Conservation (phyloP, 345 rosid species). For the Moringa oleifera region DNA sequence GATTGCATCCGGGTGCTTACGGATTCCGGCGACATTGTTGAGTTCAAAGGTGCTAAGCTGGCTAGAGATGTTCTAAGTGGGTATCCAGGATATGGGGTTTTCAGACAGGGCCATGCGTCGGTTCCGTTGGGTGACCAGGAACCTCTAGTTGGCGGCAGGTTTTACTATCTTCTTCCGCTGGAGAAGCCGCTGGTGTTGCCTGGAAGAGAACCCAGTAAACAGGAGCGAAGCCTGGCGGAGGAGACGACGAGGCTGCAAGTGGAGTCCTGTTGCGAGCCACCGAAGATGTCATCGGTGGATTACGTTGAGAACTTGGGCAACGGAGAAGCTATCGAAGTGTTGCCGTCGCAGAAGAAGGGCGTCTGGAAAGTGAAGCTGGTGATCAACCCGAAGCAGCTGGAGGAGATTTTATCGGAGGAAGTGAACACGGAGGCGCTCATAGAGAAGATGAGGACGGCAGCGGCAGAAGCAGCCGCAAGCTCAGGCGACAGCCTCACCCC, state of each 20-base stretch:
- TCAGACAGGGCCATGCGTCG: slow-evolving; percentile 23
- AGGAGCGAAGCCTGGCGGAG: background rate
- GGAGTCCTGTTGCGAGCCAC: slow-evolving; percentile 12
- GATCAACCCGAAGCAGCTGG: slow-evolving; percentile 52
- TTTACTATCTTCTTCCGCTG: slow-evolving; percentile 51
- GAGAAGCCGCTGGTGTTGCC: slow-evolving; percentile 5
- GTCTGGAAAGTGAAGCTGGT: slow-evolving; percentile 72
- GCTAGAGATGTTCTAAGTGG: slow-evolving; percentile 34
- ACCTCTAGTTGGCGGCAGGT: slow-evolving; percentile 26
- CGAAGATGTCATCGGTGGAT: slow-evolving; percentile 14
- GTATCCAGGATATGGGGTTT: slow-evolving; percentile 39
- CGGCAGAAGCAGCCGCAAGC: slow-evolving; percentile 40
- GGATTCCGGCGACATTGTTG: slow-evolving; percentile 27
- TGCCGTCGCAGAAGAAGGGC: slow-evolving; percentile 50
- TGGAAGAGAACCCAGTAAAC: background rate
- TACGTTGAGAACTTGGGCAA: slow-evolving; percentile 18
- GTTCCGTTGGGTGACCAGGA: slow-evolving; percentile 28
- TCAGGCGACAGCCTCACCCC: too few relatives aligned
- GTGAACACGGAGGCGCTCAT: slow-evolving; percentile 63
- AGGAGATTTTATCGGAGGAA: slow-evolving; percentile 59
- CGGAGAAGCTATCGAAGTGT: slow-evolving; percentile 36
- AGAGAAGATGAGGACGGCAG: slow-evolving; percentile 63
- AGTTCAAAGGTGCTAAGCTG: slow-evolving; percentile 32
- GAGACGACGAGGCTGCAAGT: slow-evolving; percentile 7
- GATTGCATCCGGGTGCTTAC: slow-evolving; percentile 29